Conservation (phyloP, 495 filamentous ascomycete species). For the Bombardia bombarda region DNA sequence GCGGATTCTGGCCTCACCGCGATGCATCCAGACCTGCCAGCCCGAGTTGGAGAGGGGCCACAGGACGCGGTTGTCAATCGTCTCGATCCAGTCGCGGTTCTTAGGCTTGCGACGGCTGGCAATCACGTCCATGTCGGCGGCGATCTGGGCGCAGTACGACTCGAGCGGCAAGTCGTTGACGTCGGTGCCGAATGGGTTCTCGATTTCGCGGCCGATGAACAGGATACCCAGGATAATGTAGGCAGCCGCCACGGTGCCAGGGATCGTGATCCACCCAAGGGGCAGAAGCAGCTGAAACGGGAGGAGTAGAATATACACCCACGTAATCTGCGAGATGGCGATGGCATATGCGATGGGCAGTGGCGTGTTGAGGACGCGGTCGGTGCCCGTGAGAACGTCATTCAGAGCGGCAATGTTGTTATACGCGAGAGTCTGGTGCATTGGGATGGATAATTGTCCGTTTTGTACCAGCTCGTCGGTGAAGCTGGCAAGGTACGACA, state of each 20-base stretch:
- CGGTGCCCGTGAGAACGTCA: conserved; percentile 65
- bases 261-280: conserved; percentile 73
- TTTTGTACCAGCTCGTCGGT: conserved; percentile 47
- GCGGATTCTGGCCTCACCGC: conserved; percentile 41
- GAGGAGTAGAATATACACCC: conserved; percentile 75
- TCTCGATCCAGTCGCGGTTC: conserved; percentile 49
- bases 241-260: conserved; percentile 65
- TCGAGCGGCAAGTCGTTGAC: conserved; percentile 83
- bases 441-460: conserved; percentile 44
- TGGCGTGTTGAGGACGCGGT: conserved; percentile 78
- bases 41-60: conserved; percentile 56
- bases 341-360: conserved; percentile 81
- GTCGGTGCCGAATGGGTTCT: conserved; percentile 83
- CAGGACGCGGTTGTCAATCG: conserved; percentile 53
- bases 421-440: conserved; percentile 43
- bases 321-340: conserved; percentile 78
- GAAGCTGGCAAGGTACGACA: conserved; percentile 63
- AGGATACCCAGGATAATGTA: conserved; percentile 90
- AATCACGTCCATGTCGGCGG: conserved; percentile 66
- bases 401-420: conserved; percentile 53
- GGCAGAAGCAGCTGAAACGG: conserved; percentile 69
- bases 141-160: conserved; percentile 64
- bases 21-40: conserved; percentile 53
- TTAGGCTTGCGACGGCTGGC: conserved; percentile 49
- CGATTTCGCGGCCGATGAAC: conserved; percentile 77